phyloP scores from a whole-genome alignment of 345 rosid genomes.

The Citrus hindsii region DNA sequence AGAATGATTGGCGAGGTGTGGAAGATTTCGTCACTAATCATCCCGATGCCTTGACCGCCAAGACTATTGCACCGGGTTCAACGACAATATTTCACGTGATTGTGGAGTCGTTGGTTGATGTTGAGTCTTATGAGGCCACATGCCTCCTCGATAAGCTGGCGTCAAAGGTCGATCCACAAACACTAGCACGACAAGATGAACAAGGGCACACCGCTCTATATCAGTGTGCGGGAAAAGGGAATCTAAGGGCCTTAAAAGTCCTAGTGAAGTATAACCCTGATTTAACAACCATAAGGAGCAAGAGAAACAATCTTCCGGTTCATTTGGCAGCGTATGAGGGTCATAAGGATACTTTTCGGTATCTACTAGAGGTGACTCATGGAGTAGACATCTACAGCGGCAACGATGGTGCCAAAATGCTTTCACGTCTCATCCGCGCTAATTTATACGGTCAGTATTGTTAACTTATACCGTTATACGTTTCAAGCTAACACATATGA shows the following conservation, averaged over 20 bases:
- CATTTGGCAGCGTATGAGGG: not conserved
- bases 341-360: not conserved
- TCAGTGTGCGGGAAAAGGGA: not conserved
- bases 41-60: not conserved
- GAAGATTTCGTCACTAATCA: not conserved
- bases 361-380: not conserved
- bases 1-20: too few species aligned
- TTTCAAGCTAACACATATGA: too few species aligned
- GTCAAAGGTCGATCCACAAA: not conserved
- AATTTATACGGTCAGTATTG: not conserved
- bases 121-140: not conserved
- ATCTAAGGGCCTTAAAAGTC: not conserved
- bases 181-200: not conserved
- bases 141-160: not conserved
- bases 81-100: not conserved
- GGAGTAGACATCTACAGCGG: not conserved
- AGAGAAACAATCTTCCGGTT: not conserved
- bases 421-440: not conserved
- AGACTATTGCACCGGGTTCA: not conserved
- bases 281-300: not conserved
- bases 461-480: too few species aligned
- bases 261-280: not conserved
- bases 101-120: too few species aligned
- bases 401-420: accelerated
- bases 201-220: accelerated